Evolutionary conservation across 1,284 basidiomycete genomes (phyloP), one percentile per base, ranked within the genome.

Genomic region (Trametes hirsuta): DNA sequence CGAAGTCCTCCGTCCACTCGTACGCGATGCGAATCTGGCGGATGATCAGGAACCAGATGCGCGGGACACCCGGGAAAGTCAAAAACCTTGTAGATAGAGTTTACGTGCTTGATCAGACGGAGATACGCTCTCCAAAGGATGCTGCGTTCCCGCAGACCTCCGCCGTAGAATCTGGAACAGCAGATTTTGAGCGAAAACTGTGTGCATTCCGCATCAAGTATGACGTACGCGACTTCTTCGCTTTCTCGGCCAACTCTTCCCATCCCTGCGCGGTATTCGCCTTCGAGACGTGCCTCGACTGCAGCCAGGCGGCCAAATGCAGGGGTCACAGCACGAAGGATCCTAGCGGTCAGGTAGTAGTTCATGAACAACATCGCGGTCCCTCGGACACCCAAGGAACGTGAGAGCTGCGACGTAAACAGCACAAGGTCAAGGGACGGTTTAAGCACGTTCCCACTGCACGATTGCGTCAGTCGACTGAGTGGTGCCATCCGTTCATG

Each of bases 291-390:
- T 0, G 95, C 93, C 72, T 98, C 95, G 4, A 94, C 84, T 1
- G 94, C 93, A 0, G 95, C 94, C 25, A 99, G 83, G 48, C 91
- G 86, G 0, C 96, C 97, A 74, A 99, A 99, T 0, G 95, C 93
- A 0, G 97, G 97, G 0, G 96, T 97, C 14, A 94, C 94, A 8
- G 88, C 87, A 40, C 89, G 83, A 6, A 98, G 76, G 48, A 98
- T 91, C 69, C 85, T 79, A 2, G 92, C 92, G 0, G 96, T 98
- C 25, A 89, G 75, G 60, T 94, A 91, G 73, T 98, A 98, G 69
- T 95, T 96, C 39, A 82, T 78, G 68, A 94, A 91, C 14, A 98
- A 79, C 11, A 95, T 81, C 2, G 88, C 67, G 0, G 94, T 94
- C 0, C 96, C 91, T 35, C 87, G 83, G 1, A 88, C 79, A 3